phyloP scores from a whole-genome alignment of 1,139 yeast genomes.

The Blastobotrys petasosporus region DNA sequence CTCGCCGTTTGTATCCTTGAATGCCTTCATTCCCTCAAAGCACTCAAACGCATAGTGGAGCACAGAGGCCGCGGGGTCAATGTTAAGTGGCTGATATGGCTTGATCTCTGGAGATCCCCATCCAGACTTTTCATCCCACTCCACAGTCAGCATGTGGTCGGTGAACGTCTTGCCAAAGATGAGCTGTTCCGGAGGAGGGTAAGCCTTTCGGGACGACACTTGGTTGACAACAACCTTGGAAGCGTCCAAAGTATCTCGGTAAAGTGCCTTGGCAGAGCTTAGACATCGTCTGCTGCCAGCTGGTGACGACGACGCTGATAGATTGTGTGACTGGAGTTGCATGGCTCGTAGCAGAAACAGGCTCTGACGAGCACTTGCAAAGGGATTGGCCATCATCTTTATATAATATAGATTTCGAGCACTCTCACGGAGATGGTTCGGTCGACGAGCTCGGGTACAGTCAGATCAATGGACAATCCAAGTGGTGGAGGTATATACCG shows the following conservation, averaged over 20 bases:
- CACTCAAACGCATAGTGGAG: slow-evolving; percentile 93
- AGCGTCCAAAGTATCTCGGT: slow-evolving; percentile 52
- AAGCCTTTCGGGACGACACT: slow-evolving; percentile 55
- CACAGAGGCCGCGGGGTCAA: slow-evolving; percentile 86
- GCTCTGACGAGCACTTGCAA: too few species aligned
- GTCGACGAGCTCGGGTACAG: too few species aligned
- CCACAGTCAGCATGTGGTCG: slow-evolving; percentile 81
- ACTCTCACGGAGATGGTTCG: too few species aligned
- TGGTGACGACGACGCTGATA: too few species aligned
- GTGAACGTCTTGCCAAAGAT: slow-evolving; percentile 85
- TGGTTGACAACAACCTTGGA: slow-evolving; percentile 56
- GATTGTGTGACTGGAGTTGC: too few species aligned
- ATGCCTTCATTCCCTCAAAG: slow-evolving; percentile 96
- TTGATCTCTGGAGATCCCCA: slow-evolving; percentile 83
- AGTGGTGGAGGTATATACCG: too few species aligned
- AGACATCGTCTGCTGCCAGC: too few species aligned
- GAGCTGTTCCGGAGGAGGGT: slow-evolving; percentile 66
- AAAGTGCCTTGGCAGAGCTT: too few species aligned
- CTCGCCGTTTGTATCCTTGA: slow-evolving; percentile 53
- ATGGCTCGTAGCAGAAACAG: too few species aligned
- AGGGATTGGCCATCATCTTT: too few species aligned
- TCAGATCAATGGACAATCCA: too few species aligned
- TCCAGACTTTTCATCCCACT: slow-evolving; percentile 72
- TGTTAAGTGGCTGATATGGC: slow-evolving; percentile 68
- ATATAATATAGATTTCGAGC: too few species aligned